These are phyloP conservation scores for Westerdykella ornata DNA, from an alignment of 2,329 filamentous ascomycete genomes.

Conservation along the genomic window DNA sequence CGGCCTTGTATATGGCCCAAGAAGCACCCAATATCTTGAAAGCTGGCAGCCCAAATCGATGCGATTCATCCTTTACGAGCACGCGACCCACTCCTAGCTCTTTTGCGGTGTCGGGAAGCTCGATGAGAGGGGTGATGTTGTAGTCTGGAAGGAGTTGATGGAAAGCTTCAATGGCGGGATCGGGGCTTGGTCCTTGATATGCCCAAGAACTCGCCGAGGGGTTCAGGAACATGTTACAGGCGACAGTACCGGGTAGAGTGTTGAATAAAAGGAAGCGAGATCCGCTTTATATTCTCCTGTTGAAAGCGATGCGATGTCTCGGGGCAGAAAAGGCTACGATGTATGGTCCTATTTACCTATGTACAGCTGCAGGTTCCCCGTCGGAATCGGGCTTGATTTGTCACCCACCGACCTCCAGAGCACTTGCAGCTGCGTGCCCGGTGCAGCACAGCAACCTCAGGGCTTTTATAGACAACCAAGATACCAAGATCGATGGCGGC, in stretches of 20 bases:
- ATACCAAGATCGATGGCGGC: neutral
- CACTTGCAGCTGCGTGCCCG: no score
- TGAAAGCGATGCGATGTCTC: no score
- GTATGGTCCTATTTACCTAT: no score
- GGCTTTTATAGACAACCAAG: neutral
- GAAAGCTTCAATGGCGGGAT: constrained; percentile 39
- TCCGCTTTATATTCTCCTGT: no score
- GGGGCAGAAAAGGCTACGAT: no score
- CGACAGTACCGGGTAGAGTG: neutral
- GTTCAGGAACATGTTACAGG: constrained; percentile 21
- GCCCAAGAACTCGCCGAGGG: constrained; percentile 19
- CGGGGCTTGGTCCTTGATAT: constrained; percentile 9
- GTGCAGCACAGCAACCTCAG: no score
- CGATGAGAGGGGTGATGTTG: constrained; percentile 48
- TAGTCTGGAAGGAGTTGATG: constrained; percentile 55
- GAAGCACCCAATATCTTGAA: constrained; percentile 79
- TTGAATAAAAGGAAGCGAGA: no score
- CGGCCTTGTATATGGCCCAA: constrained; percentile 59
- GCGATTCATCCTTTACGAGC: constrained; percentile 65
- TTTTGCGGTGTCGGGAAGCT: constrained; percentile 49
- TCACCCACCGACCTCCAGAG: no score
- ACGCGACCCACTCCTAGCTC: constrained; percentile 50
- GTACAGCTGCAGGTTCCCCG: no score
- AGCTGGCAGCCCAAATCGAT: constrained; percentile 60
- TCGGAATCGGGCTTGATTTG: no score